Conservation (phyloP, 2,329 filamentous ascomycete genomes). For the Penicillium sp. region DNA sequence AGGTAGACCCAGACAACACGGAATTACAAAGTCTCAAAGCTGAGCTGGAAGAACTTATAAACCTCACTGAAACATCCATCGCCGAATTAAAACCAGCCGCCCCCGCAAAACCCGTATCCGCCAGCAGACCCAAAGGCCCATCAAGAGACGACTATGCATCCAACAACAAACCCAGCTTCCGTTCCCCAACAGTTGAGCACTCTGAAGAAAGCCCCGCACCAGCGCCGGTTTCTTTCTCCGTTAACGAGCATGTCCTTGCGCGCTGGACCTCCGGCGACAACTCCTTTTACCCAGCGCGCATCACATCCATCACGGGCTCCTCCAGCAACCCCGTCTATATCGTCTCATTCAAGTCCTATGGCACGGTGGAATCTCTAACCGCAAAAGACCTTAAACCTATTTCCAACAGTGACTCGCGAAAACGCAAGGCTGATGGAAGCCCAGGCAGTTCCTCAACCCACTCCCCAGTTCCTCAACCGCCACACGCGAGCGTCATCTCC, state of each 20-base stretch:
- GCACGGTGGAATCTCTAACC: conserved; percentile 77
- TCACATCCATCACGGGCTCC: conserved; percentile 92
- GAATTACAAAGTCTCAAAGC: conserved; percentile 77
- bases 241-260: conserved; percentile 88
- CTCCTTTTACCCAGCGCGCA: conserved; percentile 87
- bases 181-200: conserved; percentile 48
- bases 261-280: conserved; percentile 92
- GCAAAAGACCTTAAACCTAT: conserved; percentile 84
- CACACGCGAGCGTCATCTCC: conserved; percentile 64
- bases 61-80: conserved; percentile 77
- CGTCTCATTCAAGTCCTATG: conserved; percentile 92
- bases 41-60: conserved; percentile 82
- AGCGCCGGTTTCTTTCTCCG: conserved; percentile 69
- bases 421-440: conserved; percentile 84
- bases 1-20: conserved; percentile 77
- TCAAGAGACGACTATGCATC: conserved; percentile 80
- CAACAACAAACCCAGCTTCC: conserved; percentile 60
- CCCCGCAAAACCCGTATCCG: conserved; percentile 30
- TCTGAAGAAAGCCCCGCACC: conserved; percentile 60
- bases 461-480: conserved; percentile 45
- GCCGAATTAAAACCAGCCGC: conserved; percentile 73
- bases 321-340: conserved; percentile 89
- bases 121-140: conserved; percentile 71
- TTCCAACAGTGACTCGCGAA: conserved; percentile 67
- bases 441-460: conserved; percentile 57